Base-by-base conservation (phyloP, 257 asterid species). In the Scutellaria barbata region DNA sequence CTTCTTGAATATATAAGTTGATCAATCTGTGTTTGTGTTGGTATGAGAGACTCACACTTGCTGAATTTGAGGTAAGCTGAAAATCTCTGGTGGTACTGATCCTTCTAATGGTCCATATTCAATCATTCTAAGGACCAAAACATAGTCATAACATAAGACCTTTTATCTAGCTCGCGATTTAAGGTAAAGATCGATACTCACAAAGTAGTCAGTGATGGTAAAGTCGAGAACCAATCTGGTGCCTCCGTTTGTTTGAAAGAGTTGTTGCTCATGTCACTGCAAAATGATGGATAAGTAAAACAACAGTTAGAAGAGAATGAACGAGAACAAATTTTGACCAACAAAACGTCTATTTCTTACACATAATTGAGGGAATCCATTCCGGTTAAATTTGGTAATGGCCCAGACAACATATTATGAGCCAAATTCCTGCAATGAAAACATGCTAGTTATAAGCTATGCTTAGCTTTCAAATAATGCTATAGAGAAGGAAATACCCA, bases 211-310 rank as follows among this genome's bases (percentile, higher is more conserved):
- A 92, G 85, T 14, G 97, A 87, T 48, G 54, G 86, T 71, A 92
- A 75, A 13, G 92, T 81, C 16, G 90, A 79, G 87, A 92, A 84
- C 98, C 97, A 92, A 13, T 72, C 81, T 1, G 98, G 98, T 8
- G 89, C 86, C 71, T 81, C 79, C 20, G 95, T 82, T 78, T 81
- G 80, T 63, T 79, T 73, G 75, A 92, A 92, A 33, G 96, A 82
- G 81, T 90, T 90, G 84, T 86, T 92, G 87, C 98, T 90, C 86
- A 92, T 83, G 76, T 92, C 98, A 81, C 98, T 90, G 86, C 35
- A 43, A 63, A 81, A 78, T 30, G 35, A 30, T 30, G n/a, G 3
- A 13, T 35, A 69, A 42, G 35, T 18, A 8, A 68, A 45, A 42
- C 14, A 52, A 35, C 5, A 16, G 39, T 46, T 33, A 64, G 48